phyloP scores from a whole-genome alignment of 495 filamentous ascomycete genomes.

The Penicillium desertorum region DNA sequence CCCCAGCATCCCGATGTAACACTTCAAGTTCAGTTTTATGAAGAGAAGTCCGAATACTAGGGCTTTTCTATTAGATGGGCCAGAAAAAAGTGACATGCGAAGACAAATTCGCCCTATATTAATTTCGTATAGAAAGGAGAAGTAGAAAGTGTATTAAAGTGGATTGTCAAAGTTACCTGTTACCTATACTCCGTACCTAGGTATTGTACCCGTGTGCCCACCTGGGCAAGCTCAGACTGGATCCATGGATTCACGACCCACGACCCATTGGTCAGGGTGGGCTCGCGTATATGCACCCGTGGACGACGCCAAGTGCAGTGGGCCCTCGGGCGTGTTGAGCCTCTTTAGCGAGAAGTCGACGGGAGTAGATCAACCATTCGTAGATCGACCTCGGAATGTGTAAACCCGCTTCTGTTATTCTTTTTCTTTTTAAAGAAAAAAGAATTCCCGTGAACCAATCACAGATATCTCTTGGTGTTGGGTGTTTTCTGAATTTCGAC shows the following conservation, averaged over 20 bases:
- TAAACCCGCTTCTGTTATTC: background rate
- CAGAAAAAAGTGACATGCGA: too few species aligned
- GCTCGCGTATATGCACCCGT: constrained; percentile 10
- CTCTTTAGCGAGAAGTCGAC: constrained; percentile 3
- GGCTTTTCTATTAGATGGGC: too few species aligned
- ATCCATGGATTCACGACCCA: background rate
- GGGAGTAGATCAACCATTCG: constrained; percentile 2
- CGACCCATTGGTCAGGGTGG: background rate
- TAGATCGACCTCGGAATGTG: constrained; percentile 2
- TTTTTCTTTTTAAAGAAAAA: background rate
- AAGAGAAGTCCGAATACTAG: too few species aligned
- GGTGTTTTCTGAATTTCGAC: background rate
- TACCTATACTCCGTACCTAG: too few species aligned
- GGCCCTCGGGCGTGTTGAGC: constrained; percentile 8
- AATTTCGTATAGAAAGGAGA: too few species aligned
- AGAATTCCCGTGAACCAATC: background rate
- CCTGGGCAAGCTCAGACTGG: background rate
- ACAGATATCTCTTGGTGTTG: background rate
- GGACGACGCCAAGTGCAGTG: constrained; percentile 1
- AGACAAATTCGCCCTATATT: too few species aligned
- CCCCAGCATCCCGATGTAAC: too few species aligned
- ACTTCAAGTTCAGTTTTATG: too few species aligned
- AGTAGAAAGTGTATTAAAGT: too few species aligned
- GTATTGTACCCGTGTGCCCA: background rate
- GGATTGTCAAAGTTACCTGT: too few species aligned